A percentile compares a stretch with the other conserved stretches of the same genome.
Evolutionary conservation across 768 basidiomycete species (phyloP).

Genomic region (Boletus tylopilopsis): DNA sequence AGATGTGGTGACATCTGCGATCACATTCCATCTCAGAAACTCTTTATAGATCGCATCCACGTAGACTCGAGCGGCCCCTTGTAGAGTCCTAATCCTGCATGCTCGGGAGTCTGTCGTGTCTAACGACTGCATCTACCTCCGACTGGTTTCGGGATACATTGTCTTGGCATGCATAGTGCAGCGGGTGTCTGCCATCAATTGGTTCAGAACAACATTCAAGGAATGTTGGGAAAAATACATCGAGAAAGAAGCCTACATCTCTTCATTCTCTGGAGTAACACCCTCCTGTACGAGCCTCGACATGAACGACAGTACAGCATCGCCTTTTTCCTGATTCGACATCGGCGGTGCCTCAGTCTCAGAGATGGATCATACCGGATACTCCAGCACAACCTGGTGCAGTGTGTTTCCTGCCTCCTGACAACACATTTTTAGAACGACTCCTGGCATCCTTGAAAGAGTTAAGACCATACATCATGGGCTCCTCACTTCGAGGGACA

Average conservation of each 20-base stretch:
- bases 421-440: no score
- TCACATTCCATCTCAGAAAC: slow-evolving; percentile 8
- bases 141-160: slow-evolving; percentile 9
- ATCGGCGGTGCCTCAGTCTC: not conserved
- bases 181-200: slow-evolving; percentile 13
- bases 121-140: slow-evolving; percentile 9
- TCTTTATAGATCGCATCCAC: slow-evolving; percentile 17
- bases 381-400: slow-evolving; percentile 7
- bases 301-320: slow-evolving; percentile 11
- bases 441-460: no score
- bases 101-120: slow-evolving; percentile 7
- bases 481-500: slow-evolving; percentile 30
- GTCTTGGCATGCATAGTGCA: slow-evolving; percentile 8
- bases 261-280: slow-evolving; percentile 2
- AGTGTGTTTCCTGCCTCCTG: slow-evolving; percentile 6
- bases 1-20: not conserved
- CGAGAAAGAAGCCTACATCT: slow-evolving; percentile 9
- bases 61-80: slow-evolving; percentile 10
- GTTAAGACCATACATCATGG: slow-evolving; percentile 36
- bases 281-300: slow-evolving; percentile 8
- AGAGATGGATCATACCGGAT: not conserved
- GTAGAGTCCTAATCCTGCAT: slow-evolving; percentile 8
- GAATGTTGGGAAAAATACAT: slow-evolving; percentile 1
- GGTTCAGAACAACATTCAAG: no score
- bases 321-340: slow-evolving; percentile 1